phyloP scores from a whole-genome alignment of 805 yeast genomes.

The Nakazawaea siamensis region DNA sequence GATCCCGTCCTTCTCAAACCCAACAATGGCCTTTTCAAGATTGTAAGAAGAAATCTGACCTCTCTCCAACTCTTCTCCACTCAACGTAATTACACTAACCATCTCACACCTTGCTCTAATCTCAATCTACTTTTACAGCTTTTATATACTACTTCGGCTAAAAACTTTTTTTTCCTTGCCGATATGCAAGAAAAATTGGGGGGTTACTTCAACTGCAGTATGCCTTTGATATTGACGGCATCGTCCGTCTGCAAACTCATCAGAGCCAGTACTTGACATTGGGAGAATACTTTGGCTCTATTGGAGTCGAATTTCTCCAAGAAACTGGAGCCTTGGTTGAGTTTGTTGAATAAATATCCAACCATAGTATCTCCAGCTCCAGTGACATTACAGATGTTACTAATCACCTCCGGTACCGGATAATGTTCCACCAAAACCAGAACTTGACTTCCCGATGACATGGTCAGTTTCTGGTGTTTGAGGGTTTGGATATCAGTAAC shows the following conservation, averaged over 20 bases:
- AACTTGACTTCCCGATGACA: constrained; percentile 20
- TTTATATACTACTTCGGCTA: too few relatives aligned
- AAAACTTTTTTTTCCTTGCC: too few relatives aligned
- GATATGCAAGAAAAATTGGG: too few relatives aligned
- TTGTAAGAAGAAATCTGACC: constrained; percentile 2
- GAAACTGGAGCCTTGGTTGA: constrained; percentile 16
- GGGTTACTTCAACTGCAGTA: too few relatives aligned
- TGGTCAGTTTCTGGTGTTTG: constrained; percentile 10
- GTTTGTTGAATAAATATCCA: constrained; percentile 49
- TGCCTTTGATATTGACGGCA: constrained; percentile 18
- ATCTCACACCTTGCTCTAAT: too few relatives aligned
- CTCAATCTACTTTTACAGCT: too few relatives aligned
- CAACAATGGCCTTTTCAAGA: constrained; percentile 6
- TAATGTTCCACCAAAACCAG: constrained; percentile 63
- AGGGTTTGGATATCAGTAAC: constrained; percentile 19
- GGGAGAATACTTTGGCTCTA: constrained; percentile 16
- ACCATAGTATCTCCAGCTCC: constrained; percentile 86
- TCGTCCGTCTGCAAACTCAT: constrained; percentile 15
- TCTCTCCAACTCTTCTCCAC: neutral
- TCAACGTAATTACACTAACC: too few relatives aligned
- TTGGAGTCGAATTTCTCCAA: constrained; percentile 4
- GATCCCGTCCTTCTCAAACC: constrained; percentile 6
- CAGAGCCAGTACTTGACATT: constrained; percentile 20
- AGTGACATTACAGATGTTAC: constrained; percentile 54
- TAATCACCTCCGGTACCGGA: constrained; percentile 28